Base-by-base conservation (phyloP, 2,329 filamentous ascomycete species). In the Xylariaceae sp. region DNA sequence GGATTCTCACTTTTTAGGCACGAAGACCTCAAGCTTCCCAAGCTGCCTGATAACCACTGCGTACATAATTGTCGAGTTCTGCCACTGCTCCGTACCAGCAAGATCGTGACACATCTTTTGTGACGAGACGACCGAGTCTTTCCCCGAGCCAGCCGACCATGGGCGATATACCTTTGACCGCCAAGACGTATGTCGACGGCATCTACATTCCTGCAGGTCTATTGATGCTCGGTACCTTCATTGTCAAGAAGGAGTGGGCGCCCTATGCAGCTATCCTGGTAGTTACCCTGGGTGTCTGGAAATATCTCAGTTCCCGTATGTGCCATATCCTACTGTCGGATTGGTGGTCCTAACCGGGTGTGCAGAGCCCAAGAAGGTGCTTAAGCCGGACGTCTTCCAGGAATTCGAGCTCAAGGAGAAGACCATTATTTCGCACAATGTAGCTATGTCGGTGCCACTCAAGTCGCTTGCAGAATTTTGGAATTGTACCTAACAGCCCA, bases 401-500 rank as follows among this genome's bases (percentile, higher is more conserved):
- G 80, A 95, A 44, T 96, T 96, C 63, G 84, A 88, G 64, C 83
- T 98, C 56, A 84, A 86, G 67, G 88, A 97, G 68, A 97, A 96
- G 80, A 97, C 85, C 12, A 78, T 94, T 52, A 84, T 97, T 60
- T 95, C 91, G 24, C 93, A 97, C 80, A 98, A 98, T 75, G 91
- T 95, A 46, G 90, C 91, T 67, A 95, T 98, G 86, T 89, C 69
- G 61, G 78, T 67, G 18, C 46, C 52, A 22, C 38, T 51, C 40
- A n/a, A 9, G 15, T 28, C 9, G 9, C 24, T 6, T 32, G 6
- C 22, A 26, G 22, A 26, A n/a, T n/a, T n/a, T 9, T 16, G 8
- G 4, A 15, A 3, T 9, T 19, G 16, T 11, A 3, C 16, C 37
- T 50, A 33, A 50, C 37, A 32, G 18, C 39, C 30, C 31, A n/a